Percentiles rank a stretch among this genome's conserved stretches.
phyloP scores from a whole-genome alignment of 495 filamentous ascomycete species.

The Neurospora sp. region DNA sequence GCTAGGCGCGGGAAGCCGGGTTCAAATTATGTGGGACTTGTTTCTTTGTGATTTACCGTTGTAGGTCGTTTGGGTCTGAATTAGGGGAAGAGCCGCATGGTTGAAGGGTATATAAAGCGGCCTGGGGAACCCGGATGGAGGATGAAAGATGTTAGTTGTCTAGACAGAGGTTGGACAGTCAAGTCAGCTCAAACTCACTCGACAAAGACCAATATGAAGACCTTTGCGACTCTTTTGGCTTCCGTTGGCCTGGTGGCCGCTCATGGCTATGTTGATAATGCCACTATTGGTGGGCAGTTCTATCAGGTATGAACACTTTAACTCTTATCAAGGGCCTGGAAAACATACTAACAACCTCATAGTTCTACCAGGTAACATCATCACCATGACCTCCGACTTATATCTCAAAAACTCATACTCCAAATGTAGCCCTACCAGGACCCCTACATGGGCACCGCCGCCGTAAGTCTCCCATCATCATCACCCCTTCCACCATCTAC shows the following conservation, averaged over 20 bases:
- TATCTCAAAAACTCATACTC: background rate
- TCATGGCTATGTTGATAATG: slow-evolving; percentile 51
- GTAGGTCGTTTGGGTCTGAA: background rate
- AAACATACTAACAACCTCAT: background rate
- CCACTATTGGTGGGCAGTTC: slow-evolving; percentile 32
- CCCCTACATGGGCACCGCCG: slow-evolving; percentile 35
- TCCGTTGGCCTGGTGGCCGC: slow-evolving; percentile 43
- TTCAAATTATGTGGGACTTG: background rate
- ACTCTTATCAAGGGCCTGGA: background rate
- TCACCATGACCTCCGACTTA: background rate
- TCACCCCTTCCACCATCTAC: too few species aligned
- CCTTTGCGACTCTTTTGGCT: slow-evolving; percentile 34
- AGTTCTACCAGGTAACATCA: slow-evolving; percentile 14
- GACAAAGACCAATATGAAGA: slow-evolving; percentile 17
- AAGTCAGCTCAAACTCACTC: background rate
- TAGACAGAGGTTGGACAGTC: background rate
- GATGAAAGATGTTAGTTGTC: too few species aligned
- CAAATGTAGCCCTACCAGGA: slow-evolving; percentile 33
- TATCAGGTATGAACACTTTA: slow-evolving; percentile 15
- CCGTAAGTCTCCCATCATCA: background rate
- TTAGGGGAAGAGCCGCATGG: background rate
- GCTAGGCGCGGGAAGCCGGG: background rate
- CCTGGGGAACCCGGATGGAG: background rate
- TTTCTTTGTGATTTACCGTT: background rate
- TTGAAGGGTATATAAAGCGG: background rate